A percentile compares a stretch with the other conserved stretches of the same genome.
Evolutionary conservation across 257 asterid genomes (phyloP).

Genomic region (Solanum pinnatisectum): DNA sequence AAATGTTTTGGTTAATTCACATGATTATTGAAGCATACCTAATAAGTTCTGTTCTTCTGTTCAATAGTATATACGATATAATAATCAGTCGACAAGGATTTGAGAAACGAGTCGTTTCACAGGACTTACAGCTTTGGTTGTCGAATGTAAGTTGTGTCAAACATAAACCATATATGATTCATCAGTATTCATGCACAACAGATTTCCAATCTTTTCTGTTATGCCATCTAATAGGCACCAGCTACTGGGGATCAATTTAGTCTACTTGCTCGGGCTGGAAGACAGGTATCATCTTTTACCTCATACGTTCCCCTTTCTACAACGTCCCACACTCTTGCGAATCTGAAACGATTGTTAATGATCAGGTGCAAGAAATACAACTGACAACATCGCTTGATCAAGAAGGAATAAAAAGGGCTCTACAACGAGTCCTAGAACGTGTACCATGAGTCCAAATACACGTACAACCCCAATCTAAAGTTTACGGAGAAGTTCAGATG

Average conservation of each 20-base stretch:
- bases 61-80: constrained; percentile 48
- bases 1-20: not conserved
- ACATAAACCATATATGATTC: not conserved
- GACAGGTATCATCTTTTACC: constrained; percentile 47
- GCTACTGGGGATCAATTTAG: constrained; percentile 63
- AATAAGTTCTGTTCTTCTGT: not conserved
- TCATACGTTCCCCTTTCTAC: not conserved
- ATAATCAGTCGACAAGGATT: constrained; percentile 81
- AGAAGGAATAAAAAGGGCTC: constrained; percentile 73
- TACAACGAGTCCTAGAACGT: constrained; percentile 79
- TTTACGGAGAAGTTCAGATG: not conserved
- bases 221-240: constrained; percentile 46
- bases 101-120: constrained; percentile 93
- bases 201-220: not conserved
- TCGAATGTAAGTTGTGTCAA: constrained; percentile 56
- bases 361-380: constrained; percentile 91
- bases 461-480: not conserved
- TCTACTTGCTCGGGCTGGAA: constrained; percentile 96
- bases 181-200: not conserved
- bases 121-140: constrained; percentile 97
- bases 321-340: not conserved
- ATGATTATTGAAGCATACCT: not conserved
- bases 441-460: constrained; percentile 39
- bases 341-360: not conserved
- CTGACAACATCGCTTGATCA: constrained; percentile 85